Evolutionary conservation across 2,329 filamentous ascomycete genomes (phyloP).

Genomic region (Paracoccidioides lutzii): DNA sequence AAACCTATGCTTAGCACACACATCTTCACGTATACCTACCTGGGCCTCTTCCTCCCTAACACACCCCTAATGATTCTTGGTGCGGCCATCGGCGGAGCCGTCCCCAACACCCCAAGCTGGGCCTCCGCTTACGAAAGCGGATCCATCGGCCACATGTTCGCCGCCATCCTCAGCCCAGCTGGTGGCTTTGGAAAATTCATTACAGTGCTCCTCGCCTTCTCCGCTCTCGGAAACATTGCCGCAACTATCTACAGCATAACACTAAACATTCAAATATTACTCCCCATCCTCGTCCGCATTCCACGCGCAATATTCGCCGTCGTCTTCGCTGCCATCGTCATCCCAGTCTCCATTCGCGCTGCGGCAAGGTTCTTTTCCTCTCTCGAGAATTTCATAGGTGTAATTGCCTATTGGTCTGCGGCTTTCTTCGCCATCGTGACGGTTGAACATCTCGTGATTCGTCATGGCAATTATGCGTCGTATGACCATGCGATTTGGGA

Average conservation of each 20-base stretch:
- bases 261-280: slow-evolving; percentile 56
- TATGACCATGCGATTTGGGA: slow-evolving; percentile 54
- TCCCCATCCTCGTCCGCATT: slow-evolving; percentile 43
- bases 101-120: slow-evolving; percentile 42
- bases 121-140: slow-evolving; percentile 44
- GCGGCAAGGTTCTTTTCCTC: slow-evolving; percentile 46
- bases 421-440: slow-evolving; percentile 49
- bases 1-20: slow-evolving; percentile 2
- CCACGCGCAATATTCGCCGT: slow-evolving; percentile 50
- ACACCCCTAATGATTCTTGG: slow-evolving; percentile 50
- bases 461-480: slow-evolving; percentile 30
- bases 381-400: slow-evolving; percentile 28
- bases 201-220: slow-evolving; percentile 48
- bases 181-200: slow-evolving; percentile 53
- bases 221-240: slow-evolving; percentile 47
- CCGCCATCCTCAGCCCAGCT: slow-evolving; percentile 32
- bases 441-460: slow-evolving; percentile 50
- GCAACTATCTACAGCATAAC: slow-evolving; percentile 52
- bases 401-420: slow-evolving; percentile 42
- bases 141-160: slow-evolving; percentile 50
- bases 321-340: slow-evolving; percentile 50
- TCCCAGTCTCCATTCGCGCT: slow-evolving; percentile 49
- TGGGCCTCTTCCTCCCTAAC: slow-evolving; percentile 43
- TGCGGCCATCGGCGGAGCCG: slow-evolving; percentile 50
- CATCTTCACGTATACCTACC: slow-evolving; percentile 11